Percentiles rank a stretch among this genome's conserved stretches.
Conservation (phyloP, 192 early-diverging fungal genomes). For the Physocladia obscura region DNA sequence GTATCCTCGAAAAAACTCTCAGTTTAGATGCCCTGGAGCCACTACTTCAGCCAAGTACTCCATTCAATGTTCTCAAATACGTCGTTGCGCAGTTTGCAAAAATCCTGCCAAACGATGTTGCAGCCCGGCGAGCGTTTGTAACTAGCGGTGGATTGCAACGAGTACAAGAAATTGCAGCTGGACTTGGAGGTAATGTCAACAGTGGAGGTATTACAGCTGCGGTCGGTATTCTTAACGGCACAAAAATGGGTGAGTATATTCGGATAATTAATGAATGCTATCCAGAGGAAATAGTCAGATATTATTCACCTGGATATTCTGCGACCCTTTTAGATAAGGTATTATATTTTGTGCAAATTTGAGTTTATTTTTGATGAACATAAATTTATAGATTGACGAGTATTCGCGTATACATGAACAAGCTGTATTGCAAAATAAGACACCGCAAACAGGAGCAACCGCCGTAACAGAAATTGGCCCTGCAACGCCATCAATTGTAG, state of each 20-base stretch:
- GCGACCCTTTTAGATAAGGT: constrained; percentile 56
- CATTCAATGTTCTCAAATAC: constrained; percentile 58
- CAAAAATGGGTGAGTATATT: constrained; percentile 59
- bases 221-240: constrained; percentile 37
- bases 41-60: constrained; percentile 48
- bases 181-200: constrained; percentile 26
- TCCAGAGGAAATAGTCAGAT: constrained; percentile 64
- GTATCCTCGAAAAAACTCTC: constrained; percentile 55
- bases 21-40: constrained; percentile 54
- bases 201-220: constrained; percentile 7
- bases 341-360: not conserved
- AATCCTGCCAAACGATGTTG: constrained; percentile 59
- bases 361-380: not conserved
- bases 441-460: too few species aligned
- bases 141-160: constrained; percentile 52
- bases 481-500: too few species aligned
- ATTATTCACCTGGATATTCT: constrained; percentile 62
- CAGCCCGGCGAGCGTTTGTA: constrained; percentile 54
- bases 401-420: constrained; percentile 44
- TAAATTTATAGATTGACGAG: constrained; percentile 48
- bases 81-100: constrained; percentile 60
- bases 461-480: too few species aligned
- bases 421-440: too few species aligned
- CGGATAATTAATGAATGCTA: constrained; percentile 60
- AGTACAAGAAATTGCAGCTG: constrained; percentile 57